Base-by-base conservation (phyloP, 2,329 filamentous ascomycete species). In the Pseudocercospora ulei region DNA sequence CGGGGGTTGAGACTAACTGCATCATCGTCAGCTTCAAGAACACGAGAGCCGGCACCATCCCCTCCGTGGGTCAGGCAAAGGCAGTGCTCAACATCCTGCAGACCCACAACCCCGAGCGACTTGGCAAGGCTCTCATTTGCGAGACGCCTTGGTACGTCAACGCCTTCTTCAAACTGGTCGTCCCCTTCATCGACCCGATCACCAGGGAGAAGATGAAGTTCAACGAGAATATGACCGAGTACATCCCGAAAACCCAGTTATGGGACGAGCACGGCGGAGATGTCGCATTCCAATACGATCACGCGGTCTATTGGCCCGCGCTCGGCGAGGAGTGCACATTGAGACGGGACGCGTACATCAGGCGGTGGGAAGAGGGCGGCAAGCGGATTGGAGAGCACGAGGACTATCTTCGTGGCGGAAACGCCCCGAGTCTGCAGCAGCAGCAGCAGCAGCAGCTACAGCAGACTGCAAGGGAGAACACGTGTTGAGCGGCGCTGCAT, bases 171-270 rank as follows among this genome's bases (percentile, higher is more conserved):
- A 95, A 93, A 65, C 68, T 95, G 54, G 87, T 98, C 64, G 86
- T 78, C 3, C 86, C 88, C 24, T 95, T 98, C 65, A 94, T 98
- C 65, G 90, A 98, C 63, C 90, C 90, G 5, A 68, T 87, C 54
- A 98, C 90, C 6, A 78, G 82, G 42, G 78, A 90, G 57, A 98
- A 98, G 70, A 78, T 98, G 67, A 92, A 90, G 67, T 95, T 94
- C 72, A 95, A 96, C 68, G 86, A 94, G 62, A 82, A 92, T 58
- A 78, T 94, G 68, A 72, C 72, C 51, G 69, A 82, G 51, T 85
- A 86, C 60, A 80, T 98, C 12, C 86, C 86, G 3, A 64, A 77
- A 5, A 71, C 79, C 54, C 88, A 96, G 60, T 74, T 98, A 37
- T 82, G 85, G 78, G 80, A 77, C 54, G 71, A 78, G 41, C 78